Conservation (phyloP, 768 basidiomycete species). For the Neoboletus magnificus region DNA sequence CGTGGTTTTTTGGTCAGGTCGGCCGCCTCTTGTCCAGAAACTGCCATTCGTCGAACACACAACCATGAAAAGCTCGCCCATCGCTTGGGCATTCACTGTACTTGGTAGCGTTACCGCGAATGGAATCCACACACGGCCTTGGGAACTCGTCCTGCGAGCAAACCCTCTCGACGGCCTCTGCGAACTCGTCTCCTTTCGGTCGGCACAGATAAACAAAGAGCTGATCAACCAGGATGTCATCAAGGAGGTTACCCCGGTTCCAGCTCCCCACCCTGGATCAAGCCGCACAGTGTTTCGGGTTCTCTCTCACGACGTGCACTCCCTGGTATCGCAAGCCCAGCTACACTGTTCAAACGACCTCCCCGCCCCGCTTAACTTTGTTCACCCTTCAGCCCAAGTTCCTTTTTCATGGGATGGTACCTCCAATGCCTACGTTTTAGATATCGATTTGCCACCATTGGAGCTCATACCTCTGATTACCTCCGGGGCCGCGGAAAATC, state of each 20-base stretch:
- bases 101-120: slow-evolving; percentile 4
- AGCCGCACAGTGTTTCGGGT: slow-evolving; percentile 15
- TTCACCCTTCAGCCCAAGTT: slow-evolving; percentile 4
- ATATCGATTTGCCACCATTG: slow-evolving; percentile 39
- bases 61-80: slow-evolving; percentile 15
- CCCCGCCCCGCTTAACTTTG: background rate
- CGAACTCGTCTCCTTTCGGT: slow-evolving; percentile 16
- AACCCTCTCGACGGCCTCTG: slow-evolving; percentile 18
- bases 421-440: background rate
- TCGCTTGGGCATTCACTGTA: background rate
- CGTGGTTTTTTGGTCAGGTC: slow-evolving; percentile 1
- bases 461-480: slow-evolving; percentile 54
- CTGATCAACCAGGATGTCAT: slow-evolving; percentile 8
- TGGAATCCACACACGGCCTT: slow-evolving; percentile 74
- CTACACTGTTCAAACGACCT: slow-evolving; percentile 25
- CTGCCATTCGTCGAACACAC: background rate
- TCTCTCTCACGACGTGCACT: slow-evolving; percentile 17
- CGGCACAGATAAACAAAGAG: slow-evolving; percentile 21
- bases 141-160: slow-evolving; percentile 36
- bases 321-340: slow-evolving; percentile 19
- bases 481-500: slow-evolving; percentile 61
- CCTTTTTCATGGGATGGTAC: slow-evolving; percentile 4
- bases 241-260: slow-evolving; percentile 8
- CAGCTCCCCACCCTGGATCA: slow-evolving; percentile 5
- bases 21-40: background rate